Evolutionary conservation across 257 asterid genomes (phyloP).

Genomic region (Plantago elongata): DNA sequence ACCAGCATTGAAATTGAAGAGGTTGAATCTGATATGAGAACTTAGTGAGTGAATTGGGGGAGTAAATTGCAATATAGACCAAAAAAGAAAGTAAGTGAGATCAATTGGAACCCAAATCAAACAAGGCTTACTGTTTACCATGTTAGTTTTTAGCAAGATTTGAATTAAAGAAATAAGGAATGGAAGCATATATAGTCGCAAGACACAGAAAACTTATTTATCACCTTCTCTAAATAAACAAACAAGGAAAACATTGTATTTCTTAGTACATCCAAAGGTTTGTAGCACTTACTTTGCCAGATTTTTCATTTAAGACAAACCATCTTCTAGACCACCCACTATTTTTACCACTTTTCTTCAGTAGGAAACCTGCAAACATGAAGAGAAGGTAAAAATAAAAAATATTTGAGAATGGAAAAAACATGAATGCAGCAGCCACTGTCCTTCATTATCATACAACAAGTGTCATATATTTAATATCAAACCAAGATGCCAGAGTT

Average conservation of each 20-base stretch:
- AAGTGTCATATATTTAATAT: too few relatives aligned
- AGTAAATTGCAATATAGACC: conserved; percentile 1
- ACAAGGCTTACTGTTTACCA: neutral
- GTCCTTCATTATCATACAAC: too few relatives aligned
- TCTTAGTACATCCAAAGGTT: conserved; percentile 12
- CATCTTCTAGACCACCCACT: conserved; percentile 92
- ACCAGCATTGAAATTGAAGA: too few relatives aligned
- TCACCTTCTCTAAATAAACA: conserved; percentile 11
- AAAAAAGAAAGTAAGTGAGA: conserved; percentile 6
- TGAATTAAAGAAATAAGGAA: conserved; percentile 5
- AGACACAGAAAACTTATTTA: conserved; percentile 6
- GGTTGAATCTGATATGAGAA: too few relatives aligned
- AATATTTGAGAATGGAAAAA: conserved; percentile 1
- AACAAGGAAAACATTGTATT: neutral
- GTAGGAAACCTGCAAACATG: conserved; percentile 57
- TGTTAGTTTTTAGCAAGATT: conserved; percentile 7
- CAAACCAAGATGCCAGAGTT: too few relatives aligned
- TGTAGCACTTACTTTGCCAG: conserved; percentile 73
- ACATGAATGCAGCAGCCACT: neutral
- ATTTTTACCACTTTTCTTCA: conserved; percentile 85
- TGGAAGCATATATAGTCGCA: neutral
- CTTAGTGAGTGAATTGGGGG: neutral
- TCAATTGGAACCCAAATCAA: neutral
- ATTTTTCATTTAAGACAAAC: conserved; percentile 94
- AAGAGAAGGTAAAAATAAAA: conserved; percentile 10